Conservation (phyloP, 345 rosid species). For the Eucalyptus cloeziana region DNA sequence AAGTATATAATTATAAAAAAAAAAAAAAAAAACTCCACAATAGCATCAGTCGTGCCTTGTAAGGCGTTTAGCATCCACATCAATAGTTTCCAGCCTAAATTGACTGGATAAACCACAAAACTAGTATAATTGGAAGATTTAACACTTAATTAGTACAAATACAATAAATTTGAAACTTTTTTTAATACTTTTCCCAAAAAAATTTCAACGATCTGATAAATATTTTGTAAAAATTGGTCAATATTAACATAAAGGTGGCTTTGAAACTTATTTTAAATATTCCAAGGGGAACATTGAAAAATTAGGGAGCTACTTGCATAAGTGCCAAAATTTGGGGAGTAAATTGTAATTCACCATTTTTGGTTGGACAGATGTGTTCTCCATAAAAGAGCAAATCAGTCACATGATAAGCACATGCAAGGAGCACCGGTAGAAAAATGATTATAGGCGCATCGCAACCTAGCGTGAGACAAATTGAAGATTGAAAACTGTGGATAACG, state of each 20-base stretch:
- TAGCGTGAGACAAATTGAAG: no score
- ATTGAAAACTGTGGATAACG: no score
- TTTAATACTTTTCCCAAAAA: no score
- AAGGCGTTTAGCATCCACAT: rapidly evolving
- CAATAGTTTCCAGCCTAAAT: rapidly evolving
- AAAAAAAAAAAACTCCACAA: no score
- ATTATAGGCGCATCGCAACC: no score
- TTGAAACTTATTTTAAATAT: neutral
- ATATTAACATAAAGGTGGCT: neutral
- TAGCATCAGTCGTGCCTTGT: rapidly evolving
- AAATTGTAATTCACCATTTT: neutral
- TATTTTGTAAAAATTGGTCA: neutral
- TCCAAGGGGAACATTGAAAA: neutral
- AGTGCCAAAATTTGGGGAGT: neutral
- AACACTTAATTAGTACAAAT: no score
- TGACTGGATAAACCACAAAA: no score
- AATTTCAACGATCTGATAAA: neutral
- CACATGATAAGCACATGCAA: neutral
- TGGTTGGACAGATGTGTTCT: neutral
- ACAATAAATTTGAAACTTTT: no score
- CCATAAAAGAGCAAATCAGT: neutral
- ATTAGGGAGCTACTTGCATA: neutral
- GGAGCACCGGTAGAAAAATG: no score
- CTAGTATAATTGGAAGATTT: rapidly evolving
- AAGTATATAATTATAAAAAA: no score